Conservation (phyloP, 164 flowering plant genomes). For the Tetrastigma voinierianum region DNA sequence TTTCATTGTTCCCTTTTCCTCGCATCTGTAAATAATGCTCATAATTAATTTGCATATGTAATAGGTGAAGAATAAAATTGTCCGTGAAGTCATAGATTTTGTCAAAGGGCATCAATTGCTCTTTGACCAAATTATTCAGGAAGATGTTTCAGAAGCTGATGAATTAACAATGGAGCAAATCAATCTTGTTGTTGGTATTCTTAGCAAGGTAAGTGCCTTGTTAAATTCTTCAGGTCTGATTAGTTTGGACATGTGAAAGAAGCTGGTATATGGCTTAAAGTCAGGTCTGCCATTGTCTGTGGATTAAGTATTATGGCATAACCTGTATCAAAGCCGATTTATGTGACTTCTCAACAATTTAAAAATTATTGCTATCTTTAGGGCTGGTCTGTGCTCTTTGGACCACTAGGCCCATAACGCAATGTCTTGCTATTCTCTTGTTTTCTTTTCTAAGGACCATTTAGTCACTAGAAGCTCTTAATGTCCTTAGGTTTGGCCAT, state of each 20-base stretch:
- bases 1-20: neutral
- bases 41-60: slow-evolving; percentile 3
- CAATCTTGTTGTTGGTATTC: slow-evolving; percentile 81
- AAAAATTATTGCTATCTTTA: neutral
- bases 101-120: slow-evolving; percentile 71
- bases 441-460: neutral
- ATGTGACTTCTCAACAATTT: no score
- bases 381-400: neutral
- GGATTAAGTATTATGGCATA: neutral
- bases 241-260: neutral
- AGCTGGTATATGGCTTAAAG: neutral
- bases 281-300: neutral
- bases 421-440: slow-evolving; percentile 1
- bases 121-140: slow-evolving; percentile 79
- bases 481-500: slow-evolving; percentile 76
- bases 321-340: neutral
- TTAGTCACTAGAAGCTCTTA: no score
- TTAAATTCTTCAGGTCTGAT: neutral
- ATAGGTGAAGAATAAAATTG: slow-evolving; percentile 84
- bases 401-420: neutral
- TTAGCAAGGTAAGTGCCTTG: slow-evolving; percentile 74
- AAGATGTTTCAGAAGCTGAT: slow-evolving; percentile 58
- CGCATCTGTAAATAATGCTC: neutral
- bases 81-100: slow-evolving; percentile 75
- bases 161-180: slow-evolving; percentile 71